Evolutionary conservation across 345 rosid genomes (phyloP).

Genomic region (Clarkia xantiana): DNA sequence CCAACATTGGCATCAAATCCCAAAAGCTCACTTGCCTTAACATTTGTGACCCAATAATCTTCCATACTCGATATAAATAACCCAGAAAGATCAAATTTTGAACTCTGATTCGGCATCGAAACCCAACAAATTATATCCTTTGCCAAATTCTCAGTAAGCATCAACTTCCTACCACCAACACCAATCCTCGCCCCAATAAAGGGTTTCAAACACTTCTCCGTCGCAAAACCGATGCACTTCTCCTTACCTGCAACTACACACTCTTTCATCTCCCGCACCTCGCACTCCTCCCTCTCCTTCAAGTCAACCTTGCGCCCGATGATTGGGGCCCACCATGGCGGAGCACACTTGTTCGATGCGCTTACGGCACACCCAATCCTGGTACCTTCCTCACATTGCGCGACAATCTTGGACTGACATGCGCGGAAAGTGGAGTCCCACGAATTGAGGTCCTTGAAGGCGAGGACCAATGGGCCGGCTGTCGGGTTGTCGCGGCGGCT

Average conservation of each 20-base stretch:
- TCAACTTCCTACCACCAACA: slow-evolving; percentile 6
- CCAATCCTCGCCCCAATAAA: slow-evolving; percentile 62
- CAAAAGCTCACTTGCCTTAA: slow-evolving; percentile 14
- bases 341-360: slow-evolving; percentile 62
- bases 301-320: slow-evolving; percentile 22
- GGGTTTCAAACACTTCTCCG: slow-evolving; percentile 33
- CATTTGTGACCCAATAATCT: slow-evolving; percentile 10
- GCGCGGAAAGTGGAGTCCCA: slow-evolving; percentile 47
- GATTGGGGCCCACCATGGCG: slow-evolving; percentile 61
- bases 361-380: slow-evolving; percentile 71
- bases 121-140: slow-evolving; percentile 27
- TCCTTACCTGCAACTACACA: slow-evolving; percentile 48
- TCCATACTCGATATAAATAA: slow-evolving; percentile 8
- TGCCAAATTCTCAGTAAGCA: slow-evolving; percentile 11
- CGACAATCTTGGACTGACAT: slow-evolving; percentile 27
- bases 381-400: slow-evolving; percentile 71
- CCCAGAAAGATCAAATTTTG: slow-evolving; percentile 17
- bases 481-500: slow-evolving; percentile 27
- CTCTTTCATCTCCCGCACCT: slow-evolving; percentile 52
- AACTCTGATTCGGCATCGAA: slow-evolving; percentile 25
- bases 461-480: slow-evolving; percentile 39
- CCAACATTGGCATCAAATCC: slow-evolving; percentile 4
- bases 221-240: slow-evolving; percentile 56
- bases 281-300: slow-evolving; percentile 61
- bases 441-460: slow-evolving; percentile 43